These are phyloP conservation scores for Rhodotorula sp. DNA, from an alignment of 1,284 basidiomycete genomes.

Conservation along the genomic window DNA sequence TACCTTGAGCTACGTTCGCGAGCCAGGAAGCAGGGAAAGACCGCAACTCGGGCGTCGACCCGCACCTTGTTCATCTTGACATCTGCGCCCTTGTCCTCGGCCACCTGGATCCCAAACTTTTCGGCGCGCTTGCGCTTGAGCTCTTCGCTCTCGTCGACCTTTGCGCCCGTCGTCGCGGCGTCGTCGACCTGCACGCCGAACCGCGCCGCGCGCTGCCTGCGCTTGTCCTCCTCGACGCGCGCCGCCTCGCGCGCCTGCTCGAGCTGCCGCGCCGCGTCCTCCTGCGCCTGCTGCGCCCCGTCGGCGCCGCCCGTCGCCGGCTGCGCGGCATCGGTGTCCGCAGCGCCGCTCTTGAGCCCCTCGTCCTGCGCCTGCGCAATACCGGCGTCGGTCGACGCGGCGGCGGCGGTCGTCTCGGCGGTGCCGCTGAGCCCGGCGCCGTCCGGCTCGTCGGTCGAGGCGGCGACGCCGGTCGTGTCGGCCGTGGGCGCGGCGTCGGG, in stretches of 20 bases:
- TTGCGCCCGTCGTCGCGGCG: not conserved
- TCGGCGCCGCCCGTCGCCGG: not conserved
- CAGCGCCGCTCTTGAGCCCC: not conserved
- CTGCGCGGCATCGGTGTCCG: not conserved
- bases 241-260: slow-evolving; percentile 3
- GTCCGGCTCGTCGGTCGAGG: slow-evolving; percentile 25
- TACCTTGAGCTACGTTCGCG: no score
- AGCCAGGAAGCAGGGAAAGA: no score
- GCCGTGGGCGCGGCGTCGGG: slow-evolving; percentile 11
- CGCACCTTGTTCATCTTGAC: slow-evolving; percentile 33
- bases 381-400: not conserved
- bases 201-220: not conserved
- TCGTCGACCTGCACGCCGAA: not conserved
- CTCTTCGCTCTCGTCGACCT: not conserved
- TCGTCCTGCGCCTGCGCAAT: slow-evolving; percentile 33
- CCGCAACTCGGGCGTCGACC: no score
- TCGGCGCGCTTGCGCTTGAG: not conserved
- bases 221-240: not conserved
- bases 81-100: not conserved
- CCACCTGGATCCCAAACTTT: not conserved
- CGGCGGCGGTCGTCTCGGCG: slow-evolving; percentile 9
- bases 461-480: slow-evolving; percentile 13
- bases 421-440: not conserved
- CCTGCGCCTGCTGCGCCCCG: not conserved
- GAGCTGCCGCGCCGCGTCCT: not conserved